Conservation (phyloP, 768 basidiomycete species). For the Rhizopogon salebrosus region DNA sequence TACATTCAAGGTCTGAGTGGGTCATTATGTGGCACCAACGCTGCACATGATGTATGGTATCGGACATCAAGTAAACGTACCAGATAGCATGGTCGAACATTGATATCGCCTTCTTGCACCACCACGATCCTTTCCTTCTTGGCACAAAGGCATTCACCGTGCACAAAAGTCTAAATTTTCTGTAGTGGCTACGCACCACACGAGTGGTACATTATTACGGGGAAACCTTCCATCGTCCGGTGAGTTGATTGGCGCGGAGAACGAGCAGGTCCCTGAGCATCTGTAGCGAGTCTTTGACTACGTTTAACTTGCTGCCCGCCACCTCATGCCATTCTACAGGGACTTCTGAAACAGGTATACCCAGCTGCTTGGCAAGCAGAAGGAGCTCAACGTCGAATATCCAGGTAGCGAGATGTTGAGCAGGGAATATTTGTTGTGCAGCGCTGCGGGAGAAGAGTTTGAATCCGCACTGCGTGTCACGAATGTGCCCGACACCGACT, state of each 20-base stretch:
- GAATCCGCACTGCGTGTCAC: constrained; percentile 97
- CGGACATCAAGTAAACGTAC: too few species aligned
- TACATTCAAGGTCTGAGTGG: too few species aligned
- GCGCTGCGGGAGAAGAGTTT: constrained; percentile 87
- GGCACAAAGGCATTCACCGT: not conserved
- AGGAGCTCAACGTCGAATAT: constrained; percentile 96
- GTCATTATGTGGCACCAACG: too few species aligned
- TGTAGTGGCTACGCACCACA: constrained; percentile 11
- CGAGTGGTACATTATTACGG: constrained; percentile 19
- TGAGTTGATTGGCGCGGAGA: constrained; percentile 72
- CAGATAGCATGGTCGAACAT: too few species aligned
- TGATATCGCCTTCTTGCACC: too few species aligned
- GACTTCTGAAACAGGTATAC: constrained; percentile 80
- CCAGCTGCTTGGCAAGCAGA: constrained; percentile 72
- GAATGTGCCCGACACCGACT: constrained; percentile 84
- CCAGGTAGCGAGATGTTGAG: constrained; percentile 86
- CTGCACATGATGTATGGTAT: too few species aligned
- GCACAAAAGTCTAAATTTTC: not conserved
- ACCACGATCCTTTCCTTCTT: too few species aligned
- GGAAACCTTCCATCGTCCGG: constrained; percentile 67
- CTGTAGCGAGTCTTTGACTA: constrained; percentile 78
- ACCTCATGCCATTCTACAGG: constrained; percentile 94
- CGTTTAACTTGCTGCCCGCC: constrained; percentile 84
- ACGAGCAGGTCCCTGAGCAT: constrained; percentile 88
- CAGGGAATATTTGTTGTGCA: constrained; percentile 79